Percentiles rank a stretch among this genome's conserved stretches.
phyloP scores from a whole-genome alignment of 371 early-diverging fungal genomes.

The Rhizopus arrhizus region DNA sequence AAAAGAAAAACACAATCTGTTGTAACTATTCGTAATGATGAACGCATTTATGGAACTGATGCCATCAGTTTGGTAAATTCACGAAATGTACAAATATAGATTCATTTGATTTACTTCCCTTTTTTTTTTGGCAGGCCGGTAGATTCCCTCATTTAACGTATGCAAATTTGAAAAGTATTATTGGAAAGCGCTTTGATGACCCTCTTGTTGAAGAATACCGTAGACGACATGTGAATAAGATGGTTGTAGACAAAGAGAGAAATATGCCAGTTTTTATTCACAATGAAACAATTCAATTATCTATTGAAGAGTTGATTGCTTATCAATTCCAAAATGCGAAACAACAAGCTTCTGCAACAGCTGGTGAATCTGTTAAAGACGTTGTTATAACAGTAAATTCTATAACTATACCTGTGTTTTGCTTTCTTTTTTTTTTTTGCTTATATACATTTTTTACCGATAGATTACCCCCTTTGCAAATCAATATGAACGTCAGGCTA shows the following conservation, averaged over 20 bases:
- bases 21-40: conserved; percentile 77
- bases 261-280: conserved; percentile 67
- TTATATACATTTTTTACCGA: background rate
- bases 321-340: conserved; percentile 91
- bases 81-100: too few relatives aligned
- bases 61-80: conserved; percentile 76
- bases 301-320: conserved; percentile 90
- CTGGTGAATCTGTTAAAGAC: conserved; percentile 79
- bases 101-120: too few relatives aligned
- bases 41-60: conserved; percentile 89
- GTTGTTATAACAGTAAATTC: conserved; percentile 84
- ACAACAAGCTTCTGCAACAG: conserved; percentile 78
- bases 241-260: conserved; percentile 69
- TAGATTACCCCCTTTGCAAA: conserved; percentile 89
- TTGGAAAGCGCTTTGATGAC: conserved; percentile 79
- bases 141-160: conserved; percentile 86
- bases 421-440: background rate
- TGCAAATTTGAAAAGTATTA: conserved; percentile 77
- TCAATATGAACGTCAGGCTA: conserved; percentile 89
- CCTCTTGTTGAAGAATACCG: conserved; percentile 70
- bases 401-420: background rate
- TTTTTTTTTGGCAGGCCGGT: conserved; percentile 58
- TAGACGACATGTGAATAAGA: conserved; percentile 68
- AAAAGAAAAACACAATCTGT: conserved; percentile 91
- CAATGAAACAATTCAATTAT: conserved; percentile 54